phyloP scores from a whole-genome alignment of 768 basidiomycete genomes.

The Termitomyces sp. region DNA sequence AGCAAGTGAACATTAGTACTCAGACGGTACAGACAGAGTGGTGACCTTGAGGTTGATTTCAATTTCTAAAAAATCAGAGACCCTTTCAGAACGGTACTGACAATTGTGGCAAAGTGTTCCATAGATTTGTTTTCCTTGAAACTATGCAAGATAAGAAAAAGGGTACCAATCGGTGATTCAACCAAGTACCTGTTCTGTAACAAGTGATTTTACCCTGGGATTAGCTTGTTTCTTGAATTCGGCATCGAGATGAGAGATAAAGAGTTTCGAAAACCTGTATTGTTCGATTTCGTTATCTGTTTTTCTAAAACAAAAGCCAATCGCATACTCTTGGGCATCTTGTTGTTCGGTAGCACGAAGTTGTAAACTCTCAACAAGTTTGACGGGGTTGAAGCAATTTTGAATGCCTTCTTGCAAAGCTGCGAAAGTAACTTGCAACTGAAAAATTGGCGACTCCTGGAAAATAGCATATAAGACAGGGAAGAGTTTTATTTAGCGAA shows the following conservation, averaged over 20 bases:
- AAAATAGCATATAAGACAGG: constrained; percentile 1
- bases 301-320: background rate
- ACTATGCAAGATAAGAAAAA: constrained; percentile 43
- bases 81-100: constrained; percentile 59
- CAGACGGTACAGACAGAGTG: background rate
- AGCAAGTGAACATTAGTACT: background rate
- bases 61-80: constrained; percentile 79
- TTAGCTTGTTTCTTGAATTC: constrained; percentile 84
- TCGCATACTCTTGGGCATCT: constrained; percentile 88
- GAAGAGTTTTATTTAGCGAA: background rate
- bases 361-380: constrained; percentile 81
- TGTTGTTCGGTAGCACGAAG: constrained; percentile 86
- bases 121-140: constrained; percentile 83
- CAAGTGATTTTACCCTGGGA: constrained; percentile 58
- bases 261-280: constrained; percentile 86
- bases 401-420: constrained; percentile 74
- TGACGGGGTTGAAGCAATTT: constrained; percentile 76
- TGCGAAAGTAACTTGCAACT: constrained; percentile 78
- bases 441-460: constrained; percentile 76
- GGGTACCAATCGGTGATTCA: background rate
- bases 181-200: constrained; percentile 62
- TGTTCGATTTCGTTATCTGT: background rate
- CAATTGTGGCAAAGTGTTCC: constrained; percentile 77
- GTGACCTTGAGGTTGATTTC: constrained; percentile 81
- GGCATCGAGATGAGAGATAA: constrained; percentile 82